Evolutionary conservation across 805 yeast species (phyloP), one percentile per base, ranked within the genome.

Genomic region (Isabelozyma gotoi): DNA sequence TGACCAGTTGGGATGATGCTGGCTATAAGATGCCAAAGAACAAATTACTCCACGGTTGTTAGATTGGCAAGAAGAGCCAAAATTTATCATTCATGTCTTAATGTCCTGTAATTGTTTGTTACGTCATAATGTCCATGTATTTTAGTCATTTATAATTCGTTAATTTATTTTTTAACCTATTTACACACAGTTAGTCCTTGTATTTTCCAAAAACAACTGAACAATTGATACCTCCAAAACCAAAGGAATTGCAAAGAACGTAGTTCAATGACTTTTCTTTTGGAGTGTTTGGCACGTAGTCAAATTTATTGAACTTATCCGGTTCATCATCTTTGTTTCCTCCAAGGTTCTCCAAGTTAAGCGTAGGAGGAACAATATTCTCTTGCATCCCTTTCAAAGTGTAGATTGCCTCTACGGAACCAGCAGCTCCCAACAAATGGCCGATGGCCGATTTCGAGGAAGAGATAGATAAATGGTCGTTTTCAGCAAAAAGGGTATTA

Each of bases 161-260:
- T n/a, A n/a, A n/a, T n/a, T n/a, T n/a, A n/a, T n/a, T n/a, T n/a
- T n/a, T n/a, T n/a, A n/a, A n/a, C n/a, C n/a, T n/a, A n/a, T n/a
- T n/a, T n/a, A n/a, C n/a, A n/a, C n/a, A n/a, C n/a, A 32, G n/a
- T 14, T 32, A 32, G 7, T 16, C 8, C 32, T 38, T 31, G 39
- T 45, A 61, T 39, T 56, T 60, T 1, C 56, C 48, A 41, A 84
- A 78, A 36, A 82, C 73, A 2, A 94, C 56, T 2, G 95, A 77
- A 5, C 95, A 84, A 62, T 94, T 94, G 4, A 95, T 88, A 7
- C 99, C 99, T 6, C 99, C 99, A 68, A 94, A 94, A 0, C 99
- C 99, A 67, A 95, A 92, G 53, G 97, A 88, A 57, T 94, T 94
- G 38, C 89, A 80, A 53, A 94, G 48, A 0, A 92, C 97, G 49